A percentile compares a stretch with the other conserved stretches of the same genome.
Evolutionary conservation across 108 stramenopile species (phyloP).

Genomic region (Mayamaea pseudoterrestris): DNA sequence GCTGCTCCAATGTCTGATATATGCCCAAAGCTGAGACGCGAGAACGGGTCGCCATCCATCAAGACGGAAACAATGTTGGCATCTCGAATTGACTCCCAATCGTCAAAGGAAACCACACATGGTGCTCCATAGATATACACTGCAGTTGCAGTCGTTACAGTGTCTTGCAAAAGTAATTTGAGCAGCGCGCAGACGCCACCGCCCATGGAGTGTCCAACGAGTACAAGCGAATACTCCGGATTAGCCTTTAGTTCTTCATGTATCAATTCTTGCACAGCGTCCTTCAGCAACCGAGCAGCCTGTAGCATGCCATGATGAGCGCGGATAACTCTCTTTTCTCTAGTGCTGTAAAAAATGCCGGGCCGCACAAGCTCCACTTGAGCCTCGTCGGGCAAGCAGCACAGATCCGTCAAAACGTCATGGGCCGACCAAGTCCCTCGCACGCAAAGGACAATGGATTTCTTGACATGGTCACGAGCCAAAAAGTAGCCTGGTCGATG

Average conservation of each 20-base stretch:
- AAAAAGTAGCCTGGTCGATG: slow-evolving; percentile 30
- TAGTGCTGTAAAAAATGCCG: slow-evolving; percentile 25
- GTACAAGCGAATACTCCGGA: slow-evolving; percentile 35
- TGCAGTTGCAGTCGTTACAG: slow-evolving; percentile 13
- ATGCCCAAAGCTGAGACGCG: slow-evolving; percentile 51
- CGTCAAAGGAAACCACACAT: slow-evolving; percentile 15
- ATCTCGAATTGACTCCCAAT: too few relatives aligned
- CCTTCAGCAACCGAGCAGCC: slow-evolving; percentile 30
- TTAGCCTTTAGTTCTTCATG: slow-evolving; percentile 24
- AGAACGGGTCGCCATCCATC: slow-evolving; percentile 70
- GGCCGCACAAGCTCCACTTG: not conserved
- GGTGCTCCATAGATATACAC: slow-evolving; percentile 13
- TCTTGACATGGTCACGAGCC: slow-evolving; percentile 25
- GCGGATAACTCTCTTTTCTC: slow-evolving; percentile 8
- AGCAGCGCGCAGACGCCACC: slow-evolving; percentile 56
- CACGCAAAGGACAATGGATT: slow-evolving; percentile 39
- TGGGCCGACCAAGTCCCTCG: slow-evolving; percentile 54
- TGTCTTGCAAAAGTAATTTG: slow-evolving; percentile 37
- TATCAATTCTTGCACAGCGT: slow-evolving; percentile 29
- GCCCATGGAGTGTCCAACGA: slow-evolving; percentile 63
- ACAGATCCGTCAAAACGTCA: slow-evolving; percentile 64
- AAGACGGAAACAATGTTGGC: slow-evolving; percentile 34
- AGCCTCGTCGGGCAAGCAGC: slow-evolving; percentile 35
- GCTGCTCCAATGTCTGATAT: slow-evolving; percentile 41
- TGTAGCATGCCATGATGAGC: slow-evolving; percentile 71